Percentiles rank a stretch among this genome's conserved stretches.
Conservation (phyloP, 75 land plant genomes). For the Cupressus sempervirens region DNA sequence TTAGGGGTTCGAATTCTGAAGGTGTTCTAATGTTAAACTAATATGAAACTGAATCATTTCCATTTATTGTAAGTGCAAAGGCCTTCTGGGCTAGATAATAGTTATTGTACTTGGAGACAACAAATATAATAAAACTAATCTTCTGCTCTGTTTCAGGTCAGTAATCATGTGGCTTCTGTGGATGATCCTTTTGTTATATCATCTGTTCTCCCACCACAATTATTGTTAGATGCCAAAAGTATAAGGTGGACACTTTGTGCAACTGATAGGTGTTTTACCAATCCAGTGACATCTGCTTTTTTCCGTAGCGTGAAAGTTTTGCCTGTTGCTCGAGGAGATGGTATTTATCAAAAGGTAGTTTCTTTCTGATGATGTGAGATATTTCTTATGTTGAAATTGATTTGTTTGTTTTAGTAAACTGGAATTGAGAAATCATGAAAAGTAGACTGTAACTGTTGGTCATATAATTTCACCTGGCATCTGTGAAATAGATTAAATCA, state of each 20-base stretch:
- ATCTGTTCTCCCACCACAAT: conserved; percentile 71
- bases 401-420: neutral
- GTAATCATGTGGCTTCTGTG: conserved; percentile 95
- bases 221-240: conserved; percentile 55
- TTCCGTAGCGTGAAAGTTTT: conserved; percentile 87
- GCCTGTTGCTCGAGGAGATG: conserved; percentile 92
- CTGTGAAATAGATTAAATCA: no score
- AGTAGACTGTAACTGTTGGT: neutral
- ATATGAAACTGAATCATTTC: neutral
- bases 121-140: neutral
- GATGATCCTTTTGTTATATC: conserved; percentile 94
- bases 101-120: neutral
- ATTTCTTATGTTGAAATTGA: neutral
- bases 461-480: neutral
- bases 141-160: conserved; percentile 49
- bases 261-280: conserved; percentile 82
- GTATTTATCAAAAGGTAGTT: conserved; percentile 84
- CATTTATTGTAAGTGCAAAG: neutral
- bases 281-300: conserved; percentile 72
- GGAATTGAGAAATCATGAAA: neutral
- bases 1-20: neutral
- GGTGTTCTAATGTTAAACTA: neutral
- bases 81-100: neutral
- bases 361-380: neutral
- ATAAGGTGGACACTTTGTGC: conserved; percentile 98